These are phyloP conservation scores for Suillus subaureus DNA, from an alignment of 768 basidiomycete species.

Conservation along the genomic window DNA sequence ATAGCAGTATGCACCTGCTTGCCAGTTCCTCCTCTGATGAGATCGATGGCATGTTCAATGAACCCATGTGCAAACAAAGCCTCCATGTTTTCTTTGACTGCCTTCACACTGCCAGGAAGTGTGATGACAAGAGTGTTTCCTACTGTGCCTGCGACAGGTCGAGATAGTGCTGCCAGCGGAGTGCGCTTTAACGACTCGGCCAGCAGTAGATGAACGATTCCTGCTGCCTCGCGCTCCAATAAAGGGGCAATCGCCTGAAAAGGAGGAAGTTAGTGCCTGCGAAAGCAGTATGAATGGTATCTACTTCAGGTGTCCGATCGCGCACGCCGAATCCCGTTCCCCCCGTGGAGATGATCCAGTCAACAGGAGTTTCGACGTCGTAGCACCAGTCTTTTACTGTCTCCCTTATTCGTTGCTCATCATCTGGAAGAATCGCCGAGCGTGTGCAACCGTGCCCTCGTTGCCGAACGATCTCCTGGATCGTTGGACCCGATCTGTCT, in stretches of 20 bases:
- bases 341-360: conserved; percentile 82
- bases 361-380: conserved; percentile 41
- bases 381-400: conserved; percentile 49
- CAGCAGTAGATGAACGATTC: conserved; percentile 75
- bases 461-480: conserved; percentile 49
- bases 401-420: conserved; percentile 50
- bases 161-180: conserved; percentile 77
- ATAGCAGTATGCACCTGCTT: conserved; percentile 56
- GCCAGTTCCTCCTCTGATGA: conserved; percentile 70
- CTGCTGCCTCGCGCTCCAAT: conserved; percentile 68
- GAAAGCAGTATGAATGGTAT: background rate
- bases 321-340: conserved; percentile 85
- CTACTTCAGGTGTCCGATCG: conserved; percentile 84
- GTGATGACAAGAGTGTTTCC: conserved; percentile 71
- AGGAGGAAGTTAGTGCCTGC: background rate
- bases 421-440: conserved; percentile 65
- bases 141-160: conserved; percentile 79
- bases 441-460: conserved; percentile 40
- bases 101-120: conserved; percentile 84
- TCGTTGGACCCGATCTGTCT: conserved; percentile 70
- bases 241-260: conserved; percentile 59
- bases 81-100: conserved; percentile 77
- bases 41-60: conserved; percentile 70
- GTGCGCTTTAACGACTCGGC: conserved; percentile 72
- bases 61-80: conserved; percentile 60